Evolutionary conservation across 2,329 filamentous ascomycete species (phyloP), one percentile per base, ranked within the genome.

Genomic region (Scedosporium apiospermum): DNA sequence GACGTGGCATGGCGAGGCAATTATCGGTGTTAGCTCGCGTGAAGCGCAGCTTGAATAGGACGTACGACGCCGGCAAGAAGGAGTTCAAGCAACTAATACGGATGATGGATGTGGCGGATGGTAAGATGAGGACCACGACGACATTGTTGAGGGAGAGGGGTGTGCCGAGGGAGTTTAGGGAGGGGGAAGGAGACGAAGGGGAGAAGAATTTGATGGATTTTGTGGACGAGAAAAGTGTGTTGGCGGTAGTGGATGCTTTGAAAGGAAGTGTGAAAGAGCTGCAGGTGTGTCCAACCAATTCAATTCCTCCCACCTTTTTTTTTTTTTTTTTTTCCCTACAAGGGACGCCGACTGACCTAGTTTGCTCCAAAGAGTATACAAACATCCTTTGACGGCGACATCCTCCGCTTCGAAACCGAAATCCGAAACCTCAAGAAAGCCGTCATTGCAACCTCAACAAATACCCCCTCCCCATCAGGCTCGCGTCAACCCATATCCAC

Each of bases 321-420:
- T 26, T 30, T 34, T 12, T 16, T 53, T 21, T 49, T 38, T 26
- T 7, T 5, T 21, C 12, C 6, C 34, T 6, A 9, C 3, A 16
- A 27, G 26, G 14, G 26, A 67, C 64, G 41, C 44, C 42, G 34
- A 57, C 57, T 34, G 21, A 26, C 49, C 34, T 53, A 73, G 34
- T 38, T 12, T 38, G 10, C 34, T 34, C 44, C 69, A 59, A 68
- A 86, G 84, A 77, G 75, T 62, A 82, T 88, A 3, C 88, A 90
- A 68, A 82, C 83, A 58, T 86, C 85, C 0, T 96, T 96, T 68
- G 89, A 95, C 64, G 83, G 87, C 60, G 88, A 93, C 67, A 79
- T 96, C 6, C 78, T 84, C 16, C 82, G 82, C 14, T 93, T 96
- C 73, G 89, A 95, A 66, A 83, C 83, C 63, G 88, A 93, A 64